These are phyloP conservation scores for Pythium aristosporum DNA, from an alignment of 352 stramenopile species.

Conservation along the genomic window DNA sequence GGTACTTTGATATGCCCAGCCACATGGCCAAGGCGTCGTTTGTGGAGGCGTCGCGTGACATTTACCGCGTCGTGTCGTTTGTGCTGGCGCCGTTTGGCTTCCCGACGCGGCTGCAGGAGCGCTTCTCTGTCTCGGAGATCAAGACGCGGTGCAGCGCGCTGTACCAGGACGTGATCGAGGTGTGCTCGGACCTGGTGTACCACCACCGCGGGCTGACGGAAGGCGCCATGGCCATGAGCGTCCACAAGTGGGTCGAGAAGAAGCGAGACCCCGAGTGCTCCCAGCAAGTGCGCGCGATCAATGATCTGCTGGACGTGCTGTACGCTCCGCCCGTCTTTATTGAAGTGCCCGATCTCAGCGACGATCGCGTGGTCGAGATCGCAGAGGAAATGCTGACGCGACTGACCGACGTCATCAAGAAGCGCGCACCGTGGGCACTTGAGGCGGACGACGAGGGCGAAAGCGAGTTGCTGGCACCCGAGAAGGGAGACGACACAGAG, in stretches of 20 bases:
- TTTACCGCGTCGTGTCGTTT: slow-evolving; percentile 80
- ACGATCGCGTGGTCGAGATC: slow-evolving; percentile 47
- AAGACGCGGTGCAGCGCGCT: slow-evolving; percentile 72
- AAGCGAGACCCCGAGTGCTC: slow-evolving; percentile 65
- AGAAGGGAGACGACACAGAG: slow-evolving; percentile 7
- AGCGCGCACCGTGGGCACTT: slow-evolving; percentile 70
- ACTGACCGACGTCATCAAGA: slow-evolving; percentile 41
- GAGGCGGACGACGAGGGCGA: slow-evolving; percentile 26
- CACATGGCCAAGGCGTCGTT: slow-evolving; percentile 69
- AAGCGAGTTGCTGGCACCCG: slow-evolving; percentile 14
- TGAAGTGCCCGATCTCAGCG: slow-evolving; percentile 57
- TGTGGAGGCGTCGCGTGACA: slow-evolving; percentile 57
- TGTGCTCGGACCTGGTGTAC: slow-evolving; percentile 87
- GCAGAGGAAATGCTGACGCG: slow-evolving; percentile 42
- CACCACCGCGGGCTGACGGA: slow-evolving; percentile 65
- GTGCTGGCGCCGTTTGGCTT: slow-evolving; percentile 82
- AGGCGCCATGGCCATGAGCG: slow-evolving; percentile 85
- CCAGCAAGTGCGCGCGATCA: slow-evolving; percentile 71
- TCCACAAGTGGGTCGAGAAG: slow-evolving; percentile 85
- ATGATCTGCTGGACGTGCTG: slow-evolving; percentile 65
- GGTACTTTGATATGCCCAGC: slow-evolving; percentile 82
- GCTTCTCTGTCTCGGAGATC: slow-evolving; percentile 64
- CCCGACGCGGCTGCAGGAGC: slow-evolving; percentile 48
- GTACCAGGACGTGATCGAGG: slow-evolving; percentile 84
- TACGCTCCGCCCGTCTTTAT: slow-evolving; percentile 67